phyloP scores from a whole-genome alignment of 2,329 filamentous ascomycete genomes.

The Ascochyta lentis region DNA sequence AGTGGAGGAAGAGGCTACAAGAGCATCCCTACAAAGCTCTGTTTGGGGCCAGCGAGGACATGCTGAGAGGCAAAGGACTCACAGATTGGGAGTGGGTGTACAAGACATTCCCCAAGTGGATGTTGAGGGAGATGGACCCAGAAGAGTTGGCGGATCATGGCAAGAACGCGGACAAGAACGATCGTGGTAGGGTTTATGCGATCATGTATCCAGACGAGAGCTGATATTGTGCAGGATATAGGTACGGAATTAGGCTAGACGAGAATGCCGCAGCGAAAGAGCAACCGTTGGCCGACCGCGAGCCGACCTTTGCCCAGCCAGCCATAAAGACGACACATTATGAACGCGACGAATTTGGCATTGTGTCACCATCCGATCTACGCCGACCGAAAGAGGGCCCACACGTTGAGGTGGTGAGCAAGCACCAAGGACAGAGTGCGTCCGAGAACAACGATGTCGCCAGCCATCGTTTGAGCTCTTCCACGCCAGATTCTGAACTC shows the following conservation, averaged over 20 bases:
- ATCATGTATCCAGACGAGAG: background rate
- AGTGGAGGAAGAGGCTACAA: conserved; percentile 43
- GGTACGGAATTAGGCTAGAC: conserved; percentile 1
- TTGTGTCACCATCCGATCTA: conserved; percentile 43
- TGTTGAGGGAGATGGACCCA: conserved; percentile 36
- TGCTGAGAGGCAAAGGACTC: conserved; percentile 41
- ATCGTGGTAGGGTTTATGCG: background rate
- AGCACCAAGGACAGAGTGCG: background rate
- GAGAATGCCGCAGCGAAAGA: background rate
- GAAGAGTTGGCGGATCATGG: conserved; percentile 4
- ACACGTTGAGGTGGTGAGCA: conserved; percentile 11
- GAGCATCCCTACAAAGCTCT: conserved; percentile 53
- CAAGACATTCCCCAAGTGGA: conserved; percentile 41
- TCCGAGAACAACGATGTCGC: background rate
- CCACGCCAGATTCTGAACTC: too few relatives aligned
- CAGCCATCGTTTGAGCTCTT: background rate
- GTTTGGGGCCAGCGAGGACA: conserved; percentile 51
- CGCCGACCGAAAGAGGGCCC: conserved; percentile 33
- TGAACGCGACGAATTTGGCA: conserved; percentile 27
- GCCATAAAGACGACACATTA: conserved; percentile 22
- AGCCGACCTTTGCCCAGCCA: conserved; percentile 24
- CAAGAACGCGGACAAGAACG: background rate
- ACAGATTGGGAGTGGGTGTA: conserved; percentile 41
- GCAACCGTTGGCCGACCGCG: conserved; percentile 1
- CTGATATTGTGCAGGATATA: conserved; percentile 2